These are phyloP conservation scores for Aspergillus uvarum DNA, from an alignment of 2,329 filamentous ascomycete species.

Conservation along the genomic window DNA sequence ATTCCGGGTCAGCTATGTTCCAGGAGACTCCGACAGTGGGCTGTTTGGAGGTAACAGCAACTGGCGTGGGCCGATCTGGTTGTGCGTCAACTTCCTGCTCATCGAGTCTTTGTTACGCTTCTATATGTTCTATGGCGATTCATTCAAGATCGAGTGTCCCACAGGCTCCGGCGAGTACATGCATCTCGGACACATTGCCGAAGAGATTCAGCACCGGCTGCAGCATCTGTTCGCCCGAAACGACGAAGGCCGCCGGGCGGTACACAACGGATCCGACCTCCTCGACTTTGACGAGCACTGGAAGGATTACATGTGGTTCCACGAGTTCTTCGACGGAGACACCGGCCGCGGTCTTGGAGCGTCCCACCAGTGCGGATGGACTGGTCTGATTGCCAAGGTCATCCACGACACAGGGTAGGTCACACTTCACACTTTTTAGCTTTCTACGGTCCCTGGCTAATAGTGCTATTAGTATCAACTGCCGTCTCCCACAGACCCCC, in stretches of 20 bases:
- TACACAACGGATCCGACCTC: slow-evolving; percentile 80
- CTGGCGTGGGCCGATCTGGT: slow-evolving; percentile 94
- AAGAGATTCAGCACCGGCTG: slow-evolving; percentile 91
- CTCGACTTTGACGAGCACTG: slow-evolving; percentile 91
- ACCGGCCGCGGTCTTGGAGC: slow-evolving; percentile 84
- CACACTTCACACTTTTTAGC: neutral
- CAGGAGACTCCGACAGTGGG: slow-evolving; percentile 93
- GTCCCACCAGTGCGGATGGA: slow-evolving; percentile 96
- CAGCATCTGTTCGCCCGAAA: slow-evolving; percentile 86
- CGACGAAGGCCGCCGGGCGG: slow-evolving; percentile 81
- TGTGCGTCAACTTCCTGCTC: slow-evolving; percentile 92
- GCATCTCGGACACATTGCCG: slow-evolving; percentile 91
- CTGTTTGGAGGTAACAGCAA: slow-evolving; percentile 97
- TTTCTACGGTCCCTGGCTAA: slow-evolving; percentile 42
- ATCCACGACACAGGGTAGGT: slow-evolving; percentile 95
- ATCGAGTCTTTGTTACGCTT: slow-evolving; percentile 94
- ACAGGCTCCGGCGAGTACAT: slow-evolving; percentile 91
- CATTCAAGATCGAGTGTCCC: slow-evolving; percentile 87
- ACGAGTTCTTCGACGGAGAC: slow-evolving; percentile 96
- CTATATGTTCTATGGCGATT: slow-evolving; percentile 91
- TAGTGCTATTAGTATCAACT: slow-evolving; percentile 64
- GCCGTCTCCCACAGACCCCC: slow-evolving; percentile 88
- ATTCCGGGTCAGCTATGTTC: slow-evolving; percentile 84
- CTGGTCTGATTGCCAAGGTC: slow-evolving; percentile 90
- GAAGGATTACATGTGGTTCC: slow-evolving; percentile 93